Conservation (phyloP, 768 basidiomycete species). For the Rhodotorula kratochvilovae region DNA sequence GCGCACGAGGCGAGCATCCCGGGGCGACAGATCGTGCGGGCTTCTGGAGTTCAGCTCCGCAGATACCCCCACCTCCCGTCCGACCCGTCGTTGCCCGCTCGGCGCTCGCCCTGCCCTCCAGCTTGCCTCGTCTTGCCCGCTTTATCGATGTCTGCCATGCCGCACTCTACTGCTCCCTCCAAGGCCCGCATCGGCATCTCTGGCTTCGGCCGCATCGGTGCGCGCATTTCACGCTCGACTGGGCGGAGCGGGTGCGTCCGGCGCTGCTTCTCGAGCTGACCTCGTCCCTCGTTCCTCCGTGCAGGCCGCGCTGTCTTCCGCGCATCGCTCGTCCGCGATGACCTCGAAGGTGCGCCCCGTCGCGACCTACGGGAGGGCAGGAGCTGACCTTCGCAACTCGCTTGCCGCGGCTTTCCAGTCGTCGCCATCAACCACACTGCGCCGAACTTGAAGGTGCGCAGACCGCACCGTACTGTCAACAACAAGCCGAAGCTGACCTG, state of each 20-base stretch:
- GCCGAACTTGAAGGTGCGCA: conserved; percentile 42
- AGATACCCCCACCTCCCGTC: too few relatives aligned
- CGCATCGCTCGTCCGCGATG: conserved; percentile 32
- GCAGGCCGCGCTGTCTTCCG: conserved; percentile 38
- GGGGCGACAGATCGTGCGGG: too few relatives aligned
- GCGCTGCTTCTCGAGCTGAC: background rate
- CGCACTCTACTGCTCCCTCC: background rate
- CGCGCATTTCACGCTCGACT: background rate
- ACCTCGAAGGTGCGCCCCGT: conserved; percentile 17
- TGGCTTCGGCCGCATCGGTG: conserved; percentile 47
- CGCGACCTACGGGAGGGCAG: background rate
- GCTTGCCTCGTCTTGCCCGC: too few relatives aligned
- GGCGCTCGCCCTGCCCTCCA: too few relatives aligned
- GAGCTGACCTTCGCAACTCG: conserved; percentile 18
- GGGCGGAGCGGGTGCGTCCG: background rate
- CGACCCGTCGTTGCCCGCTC: background rate
- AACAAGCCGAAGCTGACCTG: too few relatives aligned
- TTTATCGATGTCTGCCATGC: background rate
- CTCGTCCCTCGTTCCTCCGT: background rate
- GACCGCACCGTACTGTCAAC: too few relatives aligned
- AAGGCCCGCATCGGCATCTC: conserved; percentile 43
- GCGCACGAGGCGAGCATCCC: too few relatives aligned
- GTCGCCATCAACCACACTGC: conserved; percentile 50
- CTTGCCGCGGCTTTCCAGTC: conserved; percentile 43
- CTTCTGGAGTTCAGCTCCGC: too few relatives aligned